A percentile compares a stretch with the other conserved stretches of the same genome.
phyloP scores from a whole-genome alignment of 768 basidiomycete species.

The Phanerodontia chrysosporium region DNA sequence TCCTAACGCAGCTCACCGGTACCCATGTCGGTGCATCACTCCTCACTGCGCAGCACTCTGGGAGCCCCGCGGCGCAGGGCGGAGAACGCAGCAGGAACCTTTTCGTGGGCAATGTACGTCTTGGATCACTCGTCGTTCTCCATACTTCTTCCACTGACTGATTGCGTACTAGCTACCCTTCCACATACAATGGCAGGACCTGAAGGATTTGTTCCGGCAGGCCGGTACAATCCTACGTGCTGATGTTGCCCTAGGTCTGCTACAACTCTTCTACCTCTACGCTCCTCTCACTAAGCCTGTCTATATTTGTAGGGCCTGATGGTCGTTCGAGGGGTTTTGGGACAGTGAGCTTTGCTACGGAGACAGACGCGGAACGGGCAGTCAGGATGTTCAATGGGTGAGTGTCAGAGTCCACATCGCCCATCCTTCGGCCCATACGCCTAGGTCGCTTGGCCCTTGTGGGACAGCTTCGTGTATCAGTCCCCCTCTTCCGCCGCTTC shows the following conservation, averaged over 20 bases:
- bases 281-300: neutral
- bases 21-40: neutral
- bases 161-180: constrained; percentile 64
- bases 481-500: neutral
- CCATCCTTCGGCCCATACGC: neutral
- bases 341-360: constrained; percentile 81
- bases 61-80: constrained; percentile 1
- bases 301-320: constrained; percentile 40
- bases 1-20: neutral
- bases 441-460: neutral
- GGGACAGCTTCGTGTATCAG: neutral
- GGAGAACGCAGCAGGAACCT: constrained; percentile 48
- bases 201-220: constrained; percentile 92
- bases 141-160: neutral
- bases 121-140: neutral
- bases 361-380: constrained; percentile 80
- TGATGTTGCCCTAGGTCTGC: constrained; percentile 74
- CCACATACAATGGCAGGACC: constrained; percentile 96
- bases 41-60: neutral
- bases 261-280: neutral
- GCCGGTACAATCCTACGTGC: constrained; percentile 89
- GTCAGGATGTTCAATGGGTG: constrained; percentile 90
- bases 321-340: constrained; percentile 91
- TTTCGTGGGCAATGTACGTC: constrained; percentile 85
- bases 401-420: constrained; percentile 24